Evolutionary conservation across 228 moss, liverwort and hornwort species (phyloP), one percentile per base, ranked within the genome.

Genomic region (Sphagnum fallax): DNA sequence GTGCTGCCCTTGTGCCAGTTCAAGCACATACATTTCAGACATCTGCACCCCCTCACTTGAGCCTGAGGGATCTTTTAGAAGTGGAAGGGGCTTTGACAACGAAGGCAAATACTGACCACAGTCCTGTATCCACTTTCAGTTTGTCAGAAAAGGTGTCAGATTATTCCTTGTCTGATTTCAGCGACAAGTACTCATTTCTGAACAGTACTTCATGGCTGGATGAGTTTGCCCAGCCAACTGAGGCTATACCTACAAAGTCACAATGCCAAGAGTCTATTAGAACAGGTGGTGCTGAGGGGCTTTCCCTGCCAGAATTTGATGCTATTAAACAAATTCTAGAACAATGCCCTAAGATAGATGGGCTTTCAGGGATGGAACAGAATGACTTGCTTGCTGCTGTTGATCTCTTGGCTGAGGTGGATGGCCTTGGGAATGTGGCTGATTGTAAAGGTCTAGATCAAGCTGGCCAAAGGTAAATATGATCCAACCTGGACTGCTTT

Each of bases 381-480:
- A 81, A 83, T 75, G 90, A 92, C 67, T 70, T 98, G 57, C 81
- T 90, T 79, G 91, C 92, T 51, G 64, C 91, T 52, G 83, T 93
- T 70, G 84, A 90, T 75, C 72, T 90, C 67, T 73, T 98, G 71
- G 90, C 90, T 53, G 93, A 98, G 82, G 90, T 98, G 87, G 98
- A 98, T 86, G 90, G 93, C 76, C 84, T 91, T 4, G 76, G 52
- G 66, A 82, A 86, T 62, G 78, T 72, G 65, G 71, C 86, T 12
- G 82, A 87, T 71, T 77, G 76, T 81, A 83, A 78, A 71, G 87
- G 84, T 77, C 82, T 98, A 47, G 98, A 98, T 75, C 67, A 76
- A 58, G 78, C 90, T 63, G 98, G 92, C 65, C 90, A 87, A 72
- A 85, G 94, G 98, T 93, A 72, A 78, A 73, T 32, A 50, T 53